These are phyloP conservation scores for Diaporthe sp. DNA, from an alignment of 2,329 filamentous ascomycete genomes.

Conservation along the genomic window DNA sequence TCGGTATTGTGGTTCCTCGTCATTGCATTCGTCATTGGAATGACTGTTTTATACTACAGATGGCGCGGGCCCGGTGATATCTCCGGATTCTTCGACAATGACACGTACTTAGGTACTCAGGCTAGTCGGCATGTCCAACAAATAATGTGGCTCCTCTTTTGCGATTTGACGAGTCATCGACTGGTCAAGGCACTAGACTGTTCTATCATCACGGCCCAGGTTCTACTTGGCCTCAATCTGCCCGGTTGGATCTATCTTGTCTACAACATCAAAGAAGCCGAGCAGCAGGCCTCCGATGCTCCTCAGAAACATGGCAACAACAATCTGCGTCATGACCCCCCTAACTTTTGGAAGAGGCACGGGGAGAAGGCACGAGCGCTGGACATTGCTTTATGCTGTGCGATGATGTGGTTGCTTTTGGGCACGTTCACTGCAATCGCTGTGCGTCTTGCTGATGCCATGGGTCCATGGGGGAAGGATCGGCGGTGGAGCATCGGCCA, in stretches of 20 bases:
- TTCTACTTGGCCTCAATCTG: not conserved
- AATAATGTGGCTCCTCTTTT: not conserved
- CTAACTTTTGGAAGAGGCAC: not conserved
- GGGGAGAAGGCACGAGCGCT: not conserved
- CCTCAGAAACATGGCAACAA: rapidly evolving
- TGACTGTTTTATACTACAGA: not conserved
- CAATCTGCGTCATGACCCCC: rapidly evolving
- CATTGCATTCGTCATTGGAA: not conserved
- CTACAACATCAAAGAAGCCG: not conserved
- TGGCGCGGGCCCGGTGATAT: not conserved
- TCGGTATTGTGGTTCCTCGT: not conserved
- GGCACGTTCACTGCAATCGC: not conserved
- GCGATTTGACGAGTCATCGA: not conserved
- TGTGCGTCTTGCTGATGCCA: not conserved
- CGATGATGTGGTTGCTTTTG: not conserved
- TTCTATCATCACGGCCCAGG: not conserved
- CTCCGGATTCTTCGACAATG: not conserved
- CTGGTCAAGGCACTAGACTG: not conserved
- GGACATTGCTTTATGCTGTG: not conserved
- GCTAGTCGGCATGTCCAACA: not conserved
- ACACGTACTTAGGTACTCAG: no score
- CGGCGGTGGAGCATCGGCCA: not conserved
- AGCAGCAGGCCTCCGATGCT: not conserved
- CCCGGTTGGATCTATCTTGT: not conserved
- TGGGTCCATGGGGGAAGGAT: not conserved